Evolutionary conservation across 1,284 basidiomycete species (phyloP).

Genomic region (Ceratobasidium sp.): DNA sequence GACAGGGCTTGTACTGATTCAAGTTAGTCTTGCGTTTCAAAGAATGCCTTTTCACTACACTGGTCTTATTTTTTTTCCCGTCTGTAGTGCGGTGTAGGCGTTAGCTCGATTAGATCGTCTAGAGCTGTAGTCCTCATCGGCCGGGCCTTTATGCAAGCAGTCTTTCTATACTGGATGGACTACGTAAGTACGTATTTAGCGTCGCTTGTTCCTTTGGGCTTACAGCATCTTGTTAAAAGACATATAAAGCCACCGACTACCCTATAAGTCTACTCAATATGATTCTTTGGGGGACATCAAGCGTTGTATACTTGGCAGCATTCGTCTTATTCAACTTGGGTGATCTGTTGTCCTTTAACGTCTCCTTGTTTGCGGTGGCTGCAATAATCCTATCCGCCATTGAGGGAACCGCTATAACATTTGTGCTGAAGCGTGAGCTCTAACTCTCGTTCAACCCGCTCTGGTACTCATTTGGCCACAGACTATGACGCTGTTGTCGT

Average conservation of each 20-base stretch:
- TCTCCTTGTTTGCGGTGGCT: not conserved
- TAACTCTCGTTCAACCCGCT: not conserved
- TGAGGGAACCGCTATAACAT: constrained; percentile 12
- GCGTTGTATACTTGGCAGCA: constrained; percentile 3
- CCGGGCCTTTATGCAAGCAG: constrained; percentile 21
- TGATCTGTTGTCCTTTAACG: constrained; percentile 10
- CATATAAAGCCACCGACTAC: constrained; percentile 16
- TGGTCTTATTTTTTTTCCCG: not conserved
- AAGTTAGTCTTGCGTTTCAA: not conserved
- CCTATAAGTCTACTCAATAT: constrained; percentile 32
- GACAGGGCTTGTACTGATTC: constrained; percentile 3
- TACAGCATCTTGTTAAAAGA: not conserved
- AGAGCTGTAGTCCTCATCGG: constrained; percentile 13
- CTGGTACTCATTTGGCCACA: not conserved
- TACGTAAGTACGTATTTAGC: not conserved
- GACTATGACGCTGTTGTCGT: constrained; percentile 16
- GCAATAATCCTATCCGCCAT: constrained; percentile 1
- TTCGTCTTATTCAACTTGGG: constrained; percentile 17
- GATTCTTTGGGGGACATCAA: constrained; percentile 21
- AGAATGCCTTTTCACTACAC: too few relatives aligned
- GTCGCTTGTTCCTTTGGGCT: not conserved
- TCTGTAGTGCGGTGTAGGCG: constrained; percentile 6
- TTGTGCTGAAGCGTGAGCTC: constrained; percentile 23
- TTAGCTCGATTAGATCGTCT: constrained; percentile 3
- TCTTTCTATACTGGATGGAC: constrained; percentile 27